Percentiles rank a stretch among this genome's conserved stretches.
These are phyloP conservation scores for Lodderomyces metapsilosis DNA, from an alignment of 1,139 yeast genomes.

Conservation along the genomic window DNA sequence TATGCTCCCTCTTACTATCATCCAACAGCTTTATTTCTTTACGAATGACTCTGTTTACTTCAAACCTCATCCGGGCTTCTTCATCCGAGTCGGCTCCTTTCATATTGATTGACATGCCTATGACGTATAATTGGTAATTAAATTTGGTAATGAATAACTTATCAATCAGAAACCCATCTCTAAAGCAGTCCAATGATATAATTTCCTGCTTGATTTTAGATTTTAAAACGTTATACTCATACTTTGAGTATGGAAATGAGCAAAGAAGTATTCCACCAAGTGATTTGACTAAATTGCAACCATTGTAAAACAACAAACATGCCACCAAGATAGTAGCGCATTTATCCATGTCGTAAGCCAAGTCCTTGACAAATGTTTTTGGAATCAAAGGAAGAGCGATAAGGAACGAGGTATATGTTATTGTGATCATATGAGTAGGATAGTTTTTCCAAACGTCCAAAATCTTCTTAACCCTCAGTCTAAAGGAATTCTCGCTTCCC, in stretches of 20 bases:
- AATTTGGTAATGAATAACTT: conserved; percentile 58
- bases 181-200: conserved; percentile 47
- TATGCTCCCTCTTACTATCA: conserved; percentile 28
- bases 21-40: conserved; percentile 24
- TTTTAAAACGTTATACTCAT: conserved; percentile 38
- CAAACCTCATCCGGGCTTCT: conserved; percentile 55
- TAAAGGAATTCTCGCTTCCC: neutral
- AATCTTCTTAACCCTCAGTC: conserved; percentile 9
- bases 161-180: conserved; percentile 45
- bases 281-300: conserved; percentile 52
- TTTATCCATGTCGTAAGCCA: conserved; percentile 45
- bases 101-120: conserved; percentile 56
- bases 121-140: conserved; percentile 57
- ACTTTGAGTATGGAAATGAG: conserved; percentile 48
- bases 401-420: conserved; percentile 48
- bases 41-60: conserved; percentile 49
- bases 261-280: conserved; percentile 53
- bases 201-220: conserved; percentile 37
- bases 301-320: conserved; percentile 46
- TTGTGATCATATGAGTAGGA: conserved; percentile 65
- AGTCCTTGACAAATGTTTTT: conserved; percentile 23
- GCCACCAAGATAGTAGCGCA: conserved; percentile 53
- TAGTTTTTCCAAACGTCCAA: conserved; percentile 33
- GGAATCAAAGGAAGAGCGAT: conserved; percentile 36
- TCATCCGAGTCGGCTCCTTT: conserved; percentile 71